Conservation (phyloP, 805 yeast species). For the Lipomyces yamadae region DNA sequence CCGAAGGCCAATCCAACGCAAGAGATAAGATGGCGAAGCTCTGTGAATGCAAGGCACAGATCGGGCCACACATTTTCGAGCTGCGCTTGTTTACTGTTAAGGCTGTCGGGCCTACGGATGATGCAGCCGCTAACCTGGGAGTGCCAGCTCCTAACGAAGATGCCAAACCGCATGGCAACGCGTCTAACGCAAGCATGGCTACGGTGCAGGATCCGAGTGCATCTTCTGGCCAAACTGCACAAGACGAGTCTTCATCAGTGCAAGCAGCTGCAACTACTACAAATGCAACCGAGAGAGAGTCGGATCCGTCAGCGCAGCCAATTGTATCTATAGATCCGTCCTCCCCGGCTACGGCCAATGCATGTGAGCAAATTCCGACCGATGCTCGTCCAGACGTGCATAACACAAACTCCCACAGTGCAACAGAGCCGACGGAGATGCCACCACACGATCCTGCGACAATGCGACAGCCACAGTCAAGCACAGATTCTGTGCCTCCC, state of each 20-base stretch:
- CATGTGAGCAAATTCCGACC: neutral
- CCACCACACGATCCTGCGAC: neutral
- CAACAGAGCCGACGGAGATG: neutral
- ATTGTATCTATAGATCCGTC: neutral
- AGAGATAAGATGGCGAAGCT: slow-evolving; percentile 88
- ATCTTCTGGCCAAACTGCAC: neutral
- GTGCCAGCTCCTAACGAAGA: slow-evolving; percentile 14
- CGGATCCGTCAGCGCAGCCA: neutral
- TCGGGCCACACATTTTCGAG: slow-evolving; percentile 86
- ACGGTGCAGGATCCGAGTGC: neutral
- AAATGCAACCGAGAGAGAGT: neutral
- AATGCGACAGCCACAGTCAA: neutral
- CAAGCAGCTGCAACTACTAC: slow-evolving; percentile 1
- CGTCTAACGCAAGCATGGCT: slow-evolving; percentile 1
- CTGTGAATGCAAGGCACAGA: slow-evolving; percentile 69
- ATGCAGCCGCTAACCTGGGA: neutral
- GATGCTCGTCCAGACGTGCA: neutral
- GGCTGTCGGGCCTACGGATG: slow-evolving; percentile 55
- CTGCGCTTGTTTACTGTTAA: slow-evolving; percentile 80
- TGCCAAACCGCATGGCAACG: slow-evolving; percentile 18
- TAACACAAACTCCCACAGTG: neutral
- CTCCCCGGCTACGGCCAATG: neutral
- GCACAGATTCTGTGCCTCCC: neutral
- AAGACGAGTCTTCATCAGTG: neutral
- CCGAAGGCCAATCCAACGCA: slow-evolving; percentile 57